Percentiles rank a stretch among this genome's conserved stretches.
phyloP scores from a whole-genome alignment of 306 rosid genomes.

The Trifolium repens region DNA sequence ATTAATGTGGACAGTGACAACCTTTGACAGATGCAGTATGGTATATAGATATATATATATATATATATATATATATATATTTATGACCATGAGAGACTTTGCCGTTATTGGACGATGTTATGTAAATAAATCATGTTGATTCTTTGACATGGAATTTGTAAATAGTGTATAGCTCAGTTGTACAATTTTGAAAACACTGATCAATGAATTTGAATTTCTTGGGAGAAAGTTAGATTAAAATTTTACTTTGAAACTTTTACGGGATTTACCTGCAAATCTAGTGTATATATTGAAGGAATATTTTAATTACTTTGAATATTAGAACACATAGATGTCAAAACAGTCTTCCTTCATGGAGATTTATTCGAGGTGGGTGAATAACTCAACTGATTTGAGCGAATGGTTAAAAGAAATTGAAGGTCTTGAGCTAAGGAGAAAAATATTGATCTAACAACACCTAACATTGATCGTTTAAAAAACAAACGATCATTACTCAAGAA shows the following conservation, averaged over 20 bases:
- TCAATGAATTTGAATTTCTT: conserved; percentile 20
- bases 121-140: conserved; percentile 49
- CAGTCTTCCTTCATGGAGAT: too few species aligned
- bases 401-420: too few species aligned
- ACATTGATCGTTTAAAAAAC: too few species aligned
- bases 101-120: conserved; percentile 40
- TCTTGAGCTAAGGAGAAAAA: too few species aligned
- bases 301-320: background rate
- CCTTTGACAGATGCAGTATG: conserved; percentile 36
- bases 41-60: conserved; percentile 30
- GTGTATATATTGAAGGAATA: background rate
- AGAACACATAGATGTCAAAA: too few species aligned
- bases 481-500: too few species aligned
- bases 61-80: conserved; percentile 26
- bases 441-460: too few species aligned
- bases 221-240: background rate
- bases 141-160: conserved; percentile 52
- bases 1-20: conserved; percentile 20
- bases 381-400: too few species aligned
- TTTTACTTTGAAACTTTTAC: background rate
- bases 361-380: too few species aligned
- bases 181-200: conserved; percentile 37
- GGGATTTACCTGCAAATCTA: background rate
- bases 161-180: conserved; percentile 32
- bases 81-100: conserved; percentile 17